phyloP scores from a whole-genome alignment of 768 basidiomycete genomes.

The Phanerochaete sordida region DNA sequence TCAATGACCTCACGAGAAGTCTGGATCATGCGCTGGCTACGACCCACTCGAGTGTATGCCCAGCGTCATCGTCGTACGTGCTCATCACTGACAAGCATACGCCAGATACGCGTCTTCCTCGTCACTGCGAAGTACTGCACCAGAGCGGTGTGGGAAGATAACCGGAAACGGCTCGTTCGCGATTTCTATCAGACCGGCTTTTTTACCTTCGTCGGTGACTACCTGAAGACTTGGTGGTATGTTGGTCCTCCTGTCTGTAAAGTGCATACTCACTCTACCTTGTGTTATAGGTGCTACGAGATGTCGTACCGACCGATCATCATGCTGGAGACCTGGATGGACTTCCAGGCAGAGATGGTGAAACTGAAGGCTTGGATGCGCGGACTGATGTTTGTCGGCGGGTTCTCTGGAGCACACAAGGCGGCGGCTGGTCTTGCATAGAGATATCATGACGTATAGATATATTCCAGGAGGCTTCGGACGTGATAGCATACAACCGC shows the following conservation, averaged over 20 bases:
- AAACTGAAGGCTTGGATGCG: constrained; percentile 61
- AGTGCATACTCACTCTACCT: background rate
- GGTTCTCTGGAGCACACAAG: constrained; percentile 61
- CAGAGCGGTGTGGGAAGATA: constrained; percentile 73
- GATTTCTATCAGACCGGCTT: constrained; percentile 49
- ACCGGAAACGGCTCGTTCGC: constrained; percentile 34
- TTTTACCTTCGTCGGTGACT: constrained; percentile 42
- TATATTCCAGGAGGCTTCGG: background rate
- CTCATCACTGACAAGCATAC: background rate
- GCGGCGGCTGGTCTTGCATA: constrained; percentile 67
- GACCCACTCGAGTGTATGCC: constrained; percentile 67
- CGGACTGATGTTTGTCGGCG: constrained; percentile 59
- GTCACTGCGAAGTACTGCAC: constrained; percentile 89
- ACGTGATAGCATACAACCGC: constrained; percentile 1
- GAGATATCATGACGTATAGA: constrained; percentile 10
- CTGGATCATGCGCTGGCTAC: constrained; percentile 85
- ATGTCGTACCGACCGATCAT: constrained; percentile 47
- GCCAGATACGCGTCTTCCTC: constrained; percentile 80
- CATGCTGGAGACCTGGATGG: constrained; percentile 59
- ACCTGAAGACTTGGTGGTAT: constrained; percentile 68
- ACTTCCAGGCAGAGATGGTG: constrained; percentile 52
- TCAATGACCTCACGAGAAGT: constrained; percentile 84
- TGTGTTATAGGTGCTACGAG: constrained; percentile 64
- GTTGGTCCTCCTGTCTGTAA: constrained; percentile 30
- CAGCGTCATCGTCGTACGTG: background rate